These are phyloP conservation scores for Blastocrithidia nonstop DNA, from an alignment of 208 protist species.

Conservation along the genomic window DNA sequence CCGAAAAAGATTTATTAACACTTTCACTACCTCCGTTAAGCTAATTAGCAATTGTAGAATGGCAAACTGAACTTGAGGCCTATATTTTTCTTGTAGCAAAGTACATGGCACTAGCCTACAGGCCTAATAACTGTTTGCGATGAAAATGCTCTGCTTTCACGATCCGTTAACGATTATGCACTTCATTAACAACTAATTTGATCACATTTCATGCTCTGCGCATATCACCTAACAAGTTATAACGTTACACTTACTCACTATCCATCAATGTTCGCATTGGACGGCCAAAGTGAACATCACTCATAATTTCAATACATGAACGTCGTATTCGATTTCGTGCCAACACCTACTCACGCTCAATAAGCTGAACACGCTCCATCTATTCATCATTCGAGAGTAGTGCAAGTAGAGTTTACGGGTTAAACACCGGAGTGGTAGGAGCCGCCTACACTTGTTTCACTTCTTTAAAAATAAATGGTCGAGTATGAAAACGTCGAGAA, in stretches of 20 bases:
- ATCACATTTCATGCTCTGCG: not conserved
- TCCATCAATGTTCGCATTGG: slow-evolving; percentile 4
- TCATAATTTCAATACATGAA: too few species aligned
- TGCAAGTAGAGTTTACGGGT: slow-evolving; percentile 3
- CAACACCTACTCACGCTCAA: slow-evolving; percentile 35
- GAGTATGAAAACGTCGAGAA: too few species aligned
- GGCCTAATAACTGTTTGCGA: not conserved
- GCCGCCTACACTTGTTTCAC: slow-evolving; percentile 1
- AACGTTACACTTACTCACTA: slow-evolving; percentile 10
- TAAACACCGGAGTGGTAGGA: not conserved
- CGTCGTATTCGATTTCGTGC: slow-evolving; percentile 27
- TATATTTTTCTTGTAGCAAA: too few species aligned
- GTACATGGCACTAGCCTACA: slow-evolving; percentile 4
- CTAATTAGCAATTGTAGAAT: too few species aligned
- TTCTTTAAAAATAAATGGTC: too few species aligned
- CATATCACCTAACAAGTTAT: not conserved
- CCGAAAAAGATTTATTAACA: too few species aligned
- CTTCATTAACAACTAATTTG: slow-evolving; percentile 12
- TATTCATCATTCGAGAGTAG: slow-evolving; percentile 19
- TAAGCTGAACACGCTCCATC: slow-evolving; percentile 40
- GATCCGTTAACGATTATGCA: slow-evolving; percentile 12
- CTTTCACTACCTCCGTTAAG: too few species aligned
- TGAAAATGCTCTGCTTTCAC: slow-evolving; percentile 8
- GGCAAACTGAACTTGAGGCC: too few species aligned
- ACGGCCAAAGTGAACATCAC: slow-evolving; percentile 3